phyloP scores from a whole-genome alignment of 2,329 filamentous ascomycete genomes.

The Coniella vitis region DNA sequence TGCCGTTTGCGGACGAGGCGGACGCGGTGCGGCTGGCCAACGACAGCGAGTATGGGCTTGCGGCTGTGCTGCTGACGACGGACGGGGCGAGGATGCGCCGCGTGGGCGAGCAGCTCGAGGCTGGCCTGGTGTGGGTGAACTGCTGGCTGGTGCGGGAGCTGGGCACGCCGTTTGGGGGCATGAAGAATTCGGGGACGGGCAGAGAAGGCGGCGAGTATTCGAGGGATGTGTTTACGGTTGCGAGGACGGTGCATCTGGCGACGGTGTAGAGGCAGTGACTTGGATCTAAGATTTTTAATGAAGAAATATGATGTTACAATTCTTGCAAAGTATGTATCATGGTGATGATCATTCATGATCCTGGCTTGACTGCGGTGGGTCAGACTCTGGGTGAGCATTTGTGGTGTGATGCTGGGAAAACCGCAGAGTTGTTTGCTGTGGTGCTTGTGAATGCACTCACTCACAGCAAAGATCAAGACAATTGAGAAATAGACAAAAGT shows the following conservation, averaged over 20 bases:
- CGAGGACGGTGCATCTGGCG: slow-evolving; percentile 23
- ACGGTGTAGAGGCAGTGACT: neutral
- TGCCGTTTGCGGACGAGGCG: slow-evolving; percentile 26
- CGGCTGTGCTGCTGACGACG: slow-evolving; percentile 24
- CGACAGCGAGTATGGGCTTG: slow-evolving; percentile 25
- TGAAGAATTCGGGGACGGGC: slow-evolving; percentile 27
- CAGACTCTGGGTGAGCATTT: too few relatives aligned
- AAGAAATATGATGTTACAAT: too few relatives aligned
- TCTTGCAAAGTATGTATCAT: too few relatives aligned
- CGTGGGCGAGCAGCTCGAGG: slow-evolving; percentile 26
- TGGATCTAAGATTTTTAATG: too few relatives aligned
- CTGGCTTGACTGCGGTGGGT: too few relatives aligned
- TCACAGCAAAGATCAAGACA: too few relatives aligned
- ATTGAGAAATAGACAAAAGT: too few relatives aligned
- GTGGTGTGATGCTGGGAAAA: too few relatives aligned
- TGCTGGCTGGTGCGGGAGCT: slow-evolving; percentile 27
- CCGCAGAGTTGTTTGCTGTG: too few relatives aligned
- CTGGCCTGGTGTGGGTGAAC: slow-evolving; percentile 28
- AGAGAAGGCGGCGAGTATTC: slow-evolving; percentile 27
- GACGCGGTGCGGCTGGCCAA: slow-evolving; percentile 24
- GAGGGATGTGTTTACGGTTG: slow-evolving; percentile 27
- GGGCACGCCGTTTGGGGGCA: slow-evolving; percentile 28
- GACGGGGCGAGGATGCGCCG: slow-evolving; percentile 25
- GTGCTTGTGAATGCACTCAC: too few relatives aligned
- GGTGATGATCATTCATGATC: too few relatives aligned